Evolutionary conservation across 2,329 filamentous ascomycete species (phyloP).

Genomic region (Periconia macrospinosa): DNA sequence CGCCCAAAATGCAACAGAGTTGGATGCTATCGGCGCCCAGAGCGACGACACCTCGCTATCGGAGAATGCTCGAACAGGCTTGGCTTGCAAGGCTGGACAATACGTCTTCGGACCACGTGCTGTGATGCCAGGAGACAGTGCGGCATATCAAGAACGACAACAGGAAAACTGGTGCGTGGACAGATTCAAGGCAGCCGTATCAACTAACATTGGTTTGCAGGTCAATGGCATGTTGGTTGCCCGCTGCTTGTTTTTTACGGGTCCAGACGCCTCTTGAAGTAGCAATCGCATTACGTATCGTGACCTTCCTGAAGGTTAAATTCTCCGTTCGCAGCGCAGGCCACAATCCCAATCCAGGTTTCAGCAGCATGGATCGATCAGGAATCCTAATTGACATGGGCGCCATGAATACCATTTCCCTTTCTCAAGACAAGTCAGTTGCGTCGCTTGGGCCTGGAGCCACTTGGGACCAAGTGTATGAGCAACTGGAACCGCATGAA

Average conservation of each 20-base stretch:
- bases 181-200: too few species aligned
- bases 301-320: not conserved
- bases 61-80: not conserved
- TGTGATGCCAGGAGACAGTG: not conserved
- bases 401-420: not conserved
- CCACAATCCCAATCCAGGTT: slow-evolving; percentile 41
- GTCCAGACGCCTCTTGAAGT: not conserved
- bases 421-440: slow-evolving; percentile 2
- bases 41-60: not conserved
- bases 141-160: too few species aligned
- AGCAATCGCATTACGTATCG: slow-evolving; percentile 2
- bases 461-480: not conserved
- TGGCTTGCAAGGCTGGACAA: slow-evolving; percentile 5
- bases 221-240: not conserved
- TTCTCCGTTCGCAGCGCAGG: slow-evolving; percentile 7
- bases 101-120: slow-evolving; percentile 3
- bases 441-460: not conserved
- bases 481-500: not conserved
- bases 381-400: slow-evolving; percentile 4
- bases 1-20: too few species aligned
- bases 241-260: not conserved
- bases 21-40: not conserved
- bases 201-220: too few species aligned
- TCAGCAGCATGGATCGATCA: not conserved
- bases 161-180: too few species aligned